Base-by-base conservation (phyloP, 805 yeast species). In the Ogataea thermomethanolica region DNA sequence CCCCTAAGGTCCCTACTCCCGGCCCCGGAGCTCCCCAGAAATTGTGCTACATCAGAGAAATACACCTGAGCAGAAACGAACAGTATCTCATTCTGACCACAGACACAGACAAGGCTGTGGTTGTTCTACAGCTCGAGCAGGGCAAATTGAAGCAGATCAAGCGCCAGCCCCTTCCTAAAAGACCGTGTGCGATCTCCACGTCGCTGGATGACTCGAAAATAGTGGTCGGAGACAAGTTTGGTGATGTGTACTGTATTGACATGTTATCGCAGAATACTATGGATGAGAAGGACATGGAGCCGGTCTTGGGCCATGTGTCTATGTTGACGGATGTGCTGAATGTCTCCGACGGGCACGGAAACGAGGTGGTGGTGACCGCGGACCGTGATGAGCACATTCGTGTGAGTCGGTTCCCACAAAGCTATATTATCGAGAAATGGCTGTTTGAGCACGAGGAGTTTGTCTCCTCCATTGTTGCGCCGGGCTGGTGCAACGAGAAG, bases 311-410 rank as follows among this genome's bases (percentile, higher is more conserved):
- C 7, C 99, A 93, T 63, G 98, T 93, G 5, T 90, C 97, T 3
- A 88, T 93, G 96, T 73, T 93, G 45, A 84, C 95, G n/a, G 88
- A 81, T 47, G 73, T 90, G 2, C 55, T 71, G 22, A 66, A 79
- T 21, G 68, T 72, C 9, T 51, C 54, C 3, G 58, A 63, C 31
- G 62, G 68, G 23, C 35, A 49, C 13, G 74, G 70, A 7, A 73
- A 74, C 44, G 69, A 71, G 46, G 83, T 64, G 44, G 59, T 90
- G 11, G 70, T 91, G 40, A 80, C 95, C 1, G 79, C 90, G 27
- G 99, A 93, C 66, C 76, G 99, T 64, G 99, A 93, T 63, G 99
- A 93, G 63, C 99, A 95, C 62, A 84, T 93, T 47, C 76, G 95
- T 59, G 71, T 93, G 12, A 77, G 96, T 2, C 74, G 78, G 49